phyloP scores from a whole-genome alignment of 2,329 filamentous ascomycete species.

The Emmonsia crescens region DNA sequence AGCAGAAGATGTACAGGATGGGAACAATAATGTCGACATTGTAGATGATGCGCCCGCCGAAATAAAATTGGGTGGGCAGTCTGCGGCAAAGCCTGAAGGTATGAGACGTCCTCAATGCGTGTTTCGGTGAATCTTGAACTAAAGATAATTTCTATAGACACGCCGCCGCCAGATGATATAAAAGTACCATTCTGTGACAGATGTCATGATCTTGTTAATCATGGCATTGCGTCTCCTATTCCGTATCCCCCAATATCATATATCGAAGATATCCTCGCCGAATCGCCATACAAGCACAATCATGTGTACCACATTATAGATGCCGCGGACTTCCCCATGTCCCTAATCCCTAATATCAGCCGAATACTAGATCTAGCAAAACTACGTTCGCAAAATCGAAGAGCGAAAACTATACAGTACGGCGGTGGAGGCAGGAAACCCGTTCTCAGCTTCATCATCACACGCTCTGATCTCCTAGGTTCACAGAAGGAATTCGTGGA shows the following conservation, averaged over 20 bases:
- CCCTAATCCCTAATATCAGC: conserved; percentile 67
- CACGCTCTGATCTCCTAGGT: conserved; percentile 73
- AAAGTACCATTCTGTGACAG: conserved; percentile 63
- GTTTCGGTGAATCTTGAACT: background rate
- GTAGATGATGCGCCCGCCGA: background rate
- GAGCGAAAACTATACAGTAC: conserved; percentile 58
- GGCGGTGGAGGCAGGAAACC: conserved; percentile 59
- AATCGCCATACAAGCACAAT: conserved; percentile 82
- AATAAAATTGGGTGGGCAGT: conserved; percentile 6
- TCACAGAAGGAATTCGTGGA: conserved; percentile 78
- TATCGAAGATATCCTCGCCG: conserved; percentile 71
- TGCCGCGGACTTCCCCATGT: conserved; percentile 94
- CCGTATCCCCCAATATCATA: conserved; percentile 70
- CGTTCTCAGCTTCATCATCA: conserved; percentile 84
- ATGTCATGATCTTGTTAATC: conserved; percentile 72
- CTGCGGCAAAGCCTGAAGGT: conserved; percentile 9
- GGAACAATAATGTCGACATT: background rate
- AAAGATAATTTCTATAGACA: background rate
- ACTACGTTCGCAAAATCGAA: conserved; percentile 68
- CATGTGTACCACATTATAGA: conserved; percentile 94
- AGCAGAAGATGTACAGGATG: background rate
- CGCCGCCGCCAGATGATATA: background rate
- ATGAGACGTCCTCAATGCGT: background rate
- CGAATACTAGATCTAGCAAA: conserved; percentile 59
- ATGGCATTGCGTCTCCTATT: conserved; percentile 60